Evolutionary conservation across 805 yeast species (phyloP).

Genomic region (Candida patagonica): DNA sequence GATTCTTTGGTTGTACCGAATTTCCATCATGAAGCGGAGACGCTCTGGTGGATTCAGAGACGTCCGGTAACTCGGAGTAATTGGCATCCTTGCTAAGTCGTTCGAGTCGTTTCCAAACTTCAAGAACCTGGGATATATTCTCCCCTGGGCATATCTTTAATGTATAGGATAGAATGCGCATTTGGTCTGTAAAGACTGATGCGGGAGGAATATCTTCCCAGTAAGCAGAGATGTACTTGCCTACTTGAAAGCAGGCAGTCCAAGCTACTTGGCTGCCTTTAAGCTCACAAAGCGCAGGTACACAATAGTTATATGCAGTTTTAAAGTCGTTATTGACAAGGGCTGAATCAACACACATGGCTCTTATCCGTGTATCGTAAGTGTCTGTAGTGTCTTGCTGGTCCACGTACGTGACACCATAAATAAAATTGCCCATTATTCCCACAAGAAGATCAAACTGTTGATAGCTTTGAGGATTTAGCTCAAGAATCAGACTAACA

Average conservation of each 20-base stretch:
- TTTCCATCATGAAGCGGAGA: conserved; percentile 18
- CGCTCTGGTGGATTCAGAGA: not conserved
- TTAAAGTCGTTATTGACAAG: conserved; percentile 52
- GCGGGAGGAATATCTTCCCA: conserved; percentile 34
- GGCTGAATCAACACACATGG: conserved; percentile 57
- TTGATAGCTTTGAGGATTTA: conserved; percentile 24
- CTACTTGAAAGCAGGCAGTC: conserved; percentile 69
- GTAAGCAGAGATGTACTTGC: conserved; percentile 43
- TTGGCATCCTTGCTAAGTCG: not conserved
- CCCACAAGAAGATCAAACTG: conserved; percentile 19
- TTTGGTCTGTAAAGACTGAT: conserved; percentile 38
- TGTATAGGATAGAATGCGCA: conserved; percentile 44
- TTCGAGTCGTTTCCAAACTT: conserved; percentile 43
- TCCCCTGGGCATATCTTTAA: conserved; percentile 45
- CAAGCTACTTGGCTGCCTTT: conserved; percentile 33
- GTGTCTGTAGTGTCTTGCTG: conserved; percentile 7
- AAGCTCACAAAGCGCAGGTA: conserved; percentile 14
- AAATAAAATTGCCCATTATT: conserved; percentile 11
- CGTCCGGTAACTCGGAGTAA: not conserved
- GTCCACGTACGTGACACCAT: conserved; percentile 5
- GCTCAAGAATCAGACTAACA: conserved; percentile 23
- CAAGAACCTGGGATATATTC: conserved; percentile 45
- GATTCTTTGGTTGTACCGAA: not conserved
- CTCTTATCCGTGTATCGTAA: conserved; percentile 10
- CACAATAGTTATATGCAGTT: conserved; percentile 40